phyloP scores from a whole-genome alignment of 2,329 filamentous ascomycete species.

The Thelonectria blattea region DNA sequence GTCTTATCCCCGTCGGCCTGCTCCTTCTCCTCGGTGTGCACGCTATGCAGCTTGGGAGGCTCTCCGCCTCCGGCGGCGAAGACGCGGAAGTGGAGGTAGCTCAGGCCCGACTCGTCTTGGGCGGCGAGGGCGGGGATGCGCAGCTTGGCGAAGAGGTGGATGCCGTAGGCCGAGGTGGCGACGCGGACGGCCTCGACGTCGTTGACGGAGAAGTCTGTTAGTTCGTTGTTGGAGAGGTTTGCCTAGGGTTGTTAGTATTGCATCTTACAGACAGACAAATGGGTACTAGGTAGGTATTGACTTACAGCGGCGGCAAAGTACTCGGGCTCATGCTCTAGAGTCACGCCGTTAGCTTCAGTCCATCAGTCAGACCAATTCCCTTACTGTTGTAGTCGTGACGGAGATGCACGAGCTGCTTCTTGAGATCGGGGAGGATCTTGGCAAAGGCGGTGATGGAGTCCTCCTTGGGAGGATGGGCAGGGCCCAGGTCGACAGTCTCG shows the following conservation, averaged over 20 bases:
- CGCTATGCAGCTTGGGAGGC: slow-evolving; percentile 81
- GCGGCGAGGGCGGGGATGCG: slow-evolving; percentile 50
- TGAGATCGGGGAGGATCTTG: slow-evolving; percentile 57
- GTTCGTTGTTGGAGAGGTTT: slow-evolving; percentile 71
- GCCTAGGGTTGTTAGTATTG: slow-evolving; percentile 8
- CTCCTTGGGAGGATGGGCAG: slow-evolving; percentile 54
- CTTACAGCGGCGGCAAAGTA: slow-evolving; percentile 59
- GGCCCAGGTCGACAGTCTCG: slow-evolving; percentile 59
- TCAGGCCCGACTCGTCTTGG: slow-evolving; percentile 57
- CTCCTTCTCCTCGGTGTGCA: slow-evolving; percentile 95
- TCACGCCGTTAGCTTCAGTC: slow-evolving; percentile 7
- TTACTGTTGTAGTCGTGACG: slow-evolving; percentile 54
- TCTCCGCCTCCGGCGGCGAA: slow-evolving; percentile 86
- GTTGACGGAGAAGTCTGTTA: slow-evolving; percentile 81
- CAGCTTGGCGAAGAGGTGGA: slow-evolving; percentile 79
- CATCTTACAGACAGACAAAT: no score
- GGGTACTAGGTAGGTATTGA: no score
- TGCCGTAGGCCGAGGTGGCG: slow-evolving; percentile 82
- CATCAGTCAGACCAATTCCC: slow-evolving; percentile 6
- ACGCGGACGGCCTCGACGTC: slow-evolving; percentile 92
- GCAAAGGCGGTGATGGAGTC: slow-evolving; percentile 58
- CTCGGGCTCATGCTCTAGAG: slow-evolving; percentile 58
- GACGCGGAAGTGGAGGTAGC: slow-evolving; percentile 86
- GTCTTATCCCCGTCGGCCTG: slow-evolving; percentile 87
- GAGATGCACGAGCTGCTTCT: slow-evolving; percentile 56